These are phyloP conservation scores for Mortierella sp. DNA, from an alignment of 371 early-diverging fungal species.

Conservation along the genomic window DNA sequence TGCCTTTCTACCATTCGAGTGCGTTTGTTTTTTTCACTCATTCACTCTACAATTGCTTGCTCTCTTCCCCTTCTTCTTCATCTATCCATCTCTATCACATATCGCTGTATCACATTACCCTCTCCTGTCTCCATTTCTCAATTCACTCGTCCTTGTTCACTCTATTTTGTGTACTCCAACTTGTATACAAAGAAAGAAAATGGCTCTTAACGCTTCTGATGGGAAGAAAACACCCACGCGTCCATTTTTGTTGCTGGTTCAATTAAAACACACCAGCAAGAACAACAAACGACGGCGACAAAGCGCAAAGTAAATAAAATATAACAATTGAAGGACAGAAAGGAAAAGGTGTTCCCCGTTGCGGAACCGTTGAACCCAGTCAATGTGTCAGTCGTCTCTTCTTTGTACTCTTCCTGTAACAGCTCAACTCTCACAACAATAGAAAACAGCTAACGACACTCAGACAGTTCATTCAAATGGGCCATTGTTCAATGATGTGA, in stretches of 20 bases:
- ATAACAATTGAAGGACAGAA: not conserved
- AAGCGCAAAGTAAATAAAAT: not conserved
- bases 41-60: not conserved
- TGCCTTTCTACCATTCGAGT: not conserved
- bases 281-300: not conserved
- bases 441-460: not conserved
- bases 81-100: not conserved
- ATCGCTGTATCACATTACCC: not conserved
- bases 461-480: not conserved
- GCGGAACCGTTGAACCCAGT: not conserved
- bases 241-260: not conserved
- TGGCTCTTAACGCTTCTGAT: not conserved
- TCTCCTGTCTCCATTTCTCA: not conserved
- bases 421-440: not conserved
- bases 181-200: not conserved
- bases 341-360: not conserved
- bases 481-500: not conserved
- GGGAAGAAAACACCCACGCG: constrained; percentile 12
- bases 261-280: not conserved
- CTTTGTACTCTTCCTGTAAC: not conserved
- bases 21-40: not conserved
- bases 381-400: not conserved
- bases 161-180: not conserved
- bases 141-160: not conserved
- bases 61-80: not conserved